Base-by-base conservation (phyloP, 768 basidiomycete species). In the Xerocomellus dryophilus region DNA sequence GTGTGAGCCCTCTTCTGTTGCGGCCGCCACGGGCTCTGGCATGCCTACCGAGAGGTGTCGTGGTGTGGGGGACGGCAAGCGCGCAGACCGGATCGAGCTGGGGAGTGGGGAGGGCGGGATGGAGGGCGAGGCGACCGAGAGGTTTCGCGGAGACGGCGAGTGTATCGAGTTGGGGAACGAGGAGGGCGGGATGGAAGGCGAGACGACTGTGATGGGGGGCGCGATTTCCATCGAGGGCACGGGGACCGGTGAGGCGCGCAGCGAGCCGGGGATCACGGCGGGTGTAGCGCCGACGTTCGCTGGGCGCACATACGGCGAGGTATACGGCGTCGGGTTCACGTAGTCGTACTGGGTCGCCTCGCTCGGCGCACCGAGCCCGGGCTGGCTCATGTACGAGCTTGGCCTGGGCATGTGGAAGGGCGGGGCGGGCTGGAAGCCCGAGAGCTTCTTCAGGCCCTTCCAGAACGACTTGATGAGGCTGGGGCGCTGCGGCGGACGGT, bases 381-480 rank as follows among this genome's bases (percentile, higher is more conserved):
- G 57, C 45, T 44, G 45, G 25, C 34, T 36, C 17, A 8, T 50
- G 29, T 54, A 51, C 7, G 53, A 51, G 10, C 46, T 39, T 5
- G 36, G 7, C 29, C 48, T 35, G 2, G 50, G 34, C n/a, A 47
- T 9, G 39, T 31, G 40, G 9, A 47, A 53, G 51, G 56, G 44
- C 23, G 51, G 57, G n/a, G 48, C 10, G 20, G 38, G 50, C 15
- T 51, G 40, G 52, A 62, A 54, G 36, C 60, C 60, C 43, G 66
- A 61, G 21, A 66, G 58, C 47, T 67, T 70, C 56, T 67, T 72
- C 8, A 76, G 50, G 5, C 71, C 70, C 1, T 62, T 61, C 49
- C 75, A 70, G 18, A 76, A 53, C 1, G 69, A 66, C 17, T 64
- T 66, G 5, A 69, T 51, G 15, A 73, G 53, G 36, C 63, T 51